Conservation (phyloP, 768 basidiomycete species). For the Tulasnella sp. region DNA sequence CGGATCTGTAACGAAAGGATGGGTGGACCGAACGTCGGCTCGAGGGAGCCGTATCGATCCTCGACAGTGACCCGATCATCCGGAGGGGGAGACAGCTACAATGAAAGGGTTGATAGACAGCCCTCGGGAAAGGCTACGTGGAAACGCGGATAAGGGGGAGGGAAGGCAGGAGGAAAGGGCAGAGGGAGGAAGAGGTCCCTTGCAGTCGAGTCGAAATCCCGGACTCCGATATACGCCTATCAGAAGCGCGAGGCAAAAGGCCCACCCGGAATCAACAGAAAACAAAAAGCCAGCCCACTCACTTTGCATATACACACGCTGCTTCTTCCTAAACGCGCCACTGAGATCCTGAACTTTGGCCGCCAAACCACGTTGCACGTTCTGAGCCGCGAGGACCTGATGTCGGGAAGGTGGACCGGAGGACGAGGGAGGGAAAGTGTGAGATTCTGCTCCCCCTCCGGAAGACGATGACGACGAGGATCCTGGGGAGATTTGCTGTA, state of each 20-base stretch:
- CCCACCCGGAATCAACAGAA: neutral
- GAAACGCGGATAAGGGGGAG: neutral
- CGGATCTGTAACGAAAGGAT: neutral
- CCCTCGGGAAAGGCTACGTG: neutral
- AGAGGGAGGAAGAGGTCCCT: neutral
- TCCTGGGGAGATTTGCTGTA: conserved; percentile 61
- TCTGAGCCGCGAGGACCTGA: conserved; percentile 71
- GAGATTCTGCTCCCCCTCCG: conserved; percentile 34
- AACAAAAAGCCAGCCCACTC: conserved; percentile 38
- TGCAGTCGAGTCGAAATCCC: neutral
- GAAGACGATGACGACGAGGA: conserved; percentile 18
- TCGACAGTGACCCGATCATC: neutral
- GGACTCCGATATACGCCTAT: conserved; percentile 12
- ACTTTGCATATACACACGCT: conserved; percentile 98
- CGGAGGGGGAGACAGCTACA: neutral
- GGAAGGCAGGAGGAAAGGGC: neutral
- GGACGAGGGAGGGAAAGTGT: conserved; percentile 60
- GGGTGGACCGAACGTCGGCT: neutral
- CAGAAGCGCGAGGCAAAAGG: conserved; percentile 16
- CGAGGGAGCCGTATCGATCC: conserved; percentile 2
- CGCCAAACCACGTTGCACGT: conserved; percentile 94
- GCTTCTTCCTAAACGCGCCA: conserved; percentile 91
- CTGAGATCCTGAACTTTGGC: conserved; percentile 93
- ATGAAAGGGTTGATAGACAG: neutral
- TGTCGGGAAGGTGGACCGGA: conserved; percentile 36